Evolutionary conservation across 495 filamentous ascomycete species (phyloP).

Genomic region (Aspergillus campestris): DNA sequence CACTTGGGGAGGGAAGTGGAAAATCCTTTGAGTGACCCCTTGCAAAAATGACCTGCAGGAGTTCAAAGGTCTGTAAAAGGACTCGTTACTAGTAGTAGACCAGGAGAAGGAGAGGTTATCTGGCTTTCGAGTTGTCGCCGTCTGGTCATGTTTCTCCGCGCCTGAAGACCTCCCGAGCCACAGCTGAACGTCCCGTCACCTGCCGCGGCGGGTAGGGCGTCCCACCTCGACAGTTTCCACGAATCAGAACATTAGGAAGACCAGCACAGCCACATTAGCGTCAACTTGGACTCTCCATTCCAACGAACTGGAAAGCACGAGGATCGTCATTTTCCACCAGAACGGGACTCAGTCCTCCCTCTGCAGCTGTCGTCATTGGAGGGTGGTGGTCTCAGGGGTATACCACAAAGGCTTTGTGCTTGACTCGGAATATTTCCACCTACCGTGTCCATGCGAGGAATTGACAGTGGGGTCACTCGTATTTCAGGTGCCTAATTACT

Average conservation of each 20-base stretch:
- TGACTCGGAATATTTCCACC: too few relatives aligned
- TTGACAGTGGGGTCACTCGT: too few relatives aligned
- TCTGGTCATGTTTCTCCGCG: conserved; percentile 21
- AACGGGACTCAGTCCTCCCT: not conserved
- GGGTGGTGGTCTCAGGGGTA: too few relatives aligned
- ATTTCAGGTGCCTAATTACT: too few relatives aligned
- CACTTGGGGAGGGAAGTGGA: not conserved
- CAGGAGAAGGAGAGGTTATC: too few relatives aligned
- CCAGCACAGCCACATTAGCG: conserved; percentile 12
- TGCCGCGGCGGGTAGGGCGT: conserved; percentile 20
- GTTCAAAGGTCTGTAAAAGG: conserved; percentile 11
- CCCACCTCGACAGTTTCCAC: conserved; percentile 10
- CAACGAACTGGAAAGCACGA: conserved; percentile 1
- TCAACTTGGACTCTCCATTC: not conserved
- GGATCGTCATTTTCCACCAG: not conserved
- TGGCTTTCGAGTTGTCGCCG: conserved; percentile 16
- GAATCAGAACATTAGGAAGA: conserved; percentile 6
- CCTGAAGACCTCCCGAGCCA: conserved; percentile 12
- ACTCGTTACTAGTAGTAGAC: conserved; percentile 1
- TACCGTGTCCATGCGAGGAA: too few relatives aligned
- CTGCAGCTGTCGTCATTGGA: too few relatives aligned
- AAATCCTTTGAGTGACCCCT: conserved; percentile 8
- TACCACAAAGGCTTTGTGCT: too few relatives aligned
- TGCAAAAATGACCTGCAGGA: conserved; percentile 10
- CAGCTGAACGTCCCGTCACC: conserved; percentile 23